Percentiles rank a stretch among this genome's conserved stretches.
Evolutionary conservation across 1,284 basidiomycete species (phyloP).

Genomic region (Xerocomus subilludens): DNA sequence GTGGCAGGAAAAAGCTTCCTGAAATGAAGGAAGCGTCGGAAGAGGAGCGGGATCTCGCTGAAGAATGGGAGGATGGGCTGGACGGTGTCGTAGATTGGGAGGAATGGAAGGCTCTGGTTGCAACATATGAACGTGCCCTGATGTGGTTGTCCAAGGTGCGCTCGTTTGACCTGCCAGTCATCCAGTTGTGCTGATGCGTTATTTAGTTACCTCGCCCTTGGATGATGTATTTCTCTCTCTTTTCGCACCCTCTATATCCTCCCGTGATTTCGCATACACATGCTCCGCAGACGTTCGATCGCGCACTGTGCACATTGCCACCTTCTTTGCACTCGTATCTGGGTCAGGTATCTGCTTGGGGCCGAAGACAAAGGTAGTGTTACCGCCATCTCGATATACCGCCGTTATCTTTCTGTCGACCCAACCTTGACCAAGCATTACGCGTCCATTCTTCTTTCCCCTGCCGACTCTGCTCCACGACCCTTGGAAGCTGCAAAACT

Average conservation of each 20-base stretch:
- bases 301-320: conserved; percentile 92
- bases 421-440: conserved; percentile 89
- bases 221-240: conserved; percentile 92
- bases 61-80: conserved; percentile 86
- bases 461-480: conserved; percentile 73
- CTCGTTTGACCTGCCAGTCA: conserved; percentile 14
- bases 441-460: conserved; percentile 78
- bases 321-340: conserved; percentile 96
- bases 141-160: conserved; percentile 93
- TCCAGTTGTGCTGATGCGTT: conserved; percentile 29
- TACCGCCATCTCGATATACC: conserved; percentile 88
- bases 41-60: conserved; percentile 80
- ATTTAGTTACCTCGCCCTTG: conserved; percentile 90
- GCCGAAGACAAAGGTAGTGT: conserved; percentile 87
- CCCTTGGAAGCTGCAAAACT: conserved; percentile 96
- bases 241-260: conserved; percentile 92
- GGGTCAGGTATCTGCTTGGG: conserved; percentile 96
- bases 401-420: conserved; percentile 90
- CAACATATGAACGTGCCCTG: conserved; percentile 91
- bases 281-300: conserved; percentile 93
- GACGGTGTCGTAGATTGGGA: conserved; percentile 92
- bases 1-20: conserved; percentile 87
- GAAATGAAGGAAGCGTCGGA: conserved; percentile 91
- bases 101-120: conserved; percentile 93
- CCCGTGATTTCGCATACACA: conserved; percentile 87